These are phyloP conservation scores for Voacanga thouarsii DNA, from an alignment of 257 asterid genomes.

Conservation along the genomic window DNA sequence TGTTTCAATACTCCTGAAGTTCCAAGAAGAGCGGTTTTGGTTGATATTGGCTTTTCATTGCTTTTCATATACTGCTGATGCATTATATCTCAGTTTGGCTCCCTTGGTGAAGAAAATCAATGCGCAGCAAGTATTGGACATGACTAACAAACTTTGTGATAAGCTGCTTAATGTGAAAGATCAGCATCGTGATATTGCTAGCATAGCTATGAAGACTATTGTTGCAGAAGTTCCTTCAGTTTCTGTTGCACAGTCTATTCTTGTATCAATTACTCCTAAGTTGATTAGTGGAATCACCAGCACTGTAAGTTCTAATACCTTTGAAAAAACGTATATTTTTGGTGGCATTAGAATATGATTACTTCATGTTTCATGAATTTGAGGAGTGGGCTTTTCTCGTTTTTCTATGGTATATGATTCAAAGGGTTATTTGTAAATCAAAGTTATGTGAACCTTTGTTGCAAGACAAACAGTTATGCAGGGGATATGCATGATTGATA, in stretches of 20 bases:
- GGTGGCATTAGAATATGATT: background rate
- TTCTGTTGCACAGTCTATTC: slow-evolving; percentile 69
- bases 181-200: slow-evolving; percentile 88
- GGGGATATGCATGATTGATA: background rate
- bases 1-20: slow-evolving; percentile 11
- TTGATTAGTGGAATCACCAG: slow-evolving; percentile 75
- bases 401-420: background rate
- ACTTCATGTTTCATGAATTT: background rate
- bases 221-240: slow-evolving; percentile 91
- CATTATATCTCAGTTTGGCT: slow-evolving; percentile 17
- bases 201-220: slow-evolving; percentile 97
- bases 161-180: slow-evolving; percentile 92
- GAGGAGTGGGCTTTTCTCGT: background rate
- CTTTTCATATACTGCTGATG: background rate
- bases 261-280: slow-evolving; percentile 78
- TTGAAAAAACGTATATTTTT: background rate
- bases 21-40: background rate
- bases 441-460: background rate
- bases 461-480: background rate
- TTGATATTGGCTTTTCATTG: background rate
- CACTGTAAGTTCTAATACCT: slow-evolving; percentile 41
- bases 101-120: slow-evolving; percentile 92
- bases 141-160: slow-evolving; percentile 92
- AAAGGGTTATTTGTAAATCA: background rate
- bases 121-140: slow-evolving; percentile 78